Conservation (phyloP, 139 green algal species). For the Chlamydomonas incerta region DNA sequence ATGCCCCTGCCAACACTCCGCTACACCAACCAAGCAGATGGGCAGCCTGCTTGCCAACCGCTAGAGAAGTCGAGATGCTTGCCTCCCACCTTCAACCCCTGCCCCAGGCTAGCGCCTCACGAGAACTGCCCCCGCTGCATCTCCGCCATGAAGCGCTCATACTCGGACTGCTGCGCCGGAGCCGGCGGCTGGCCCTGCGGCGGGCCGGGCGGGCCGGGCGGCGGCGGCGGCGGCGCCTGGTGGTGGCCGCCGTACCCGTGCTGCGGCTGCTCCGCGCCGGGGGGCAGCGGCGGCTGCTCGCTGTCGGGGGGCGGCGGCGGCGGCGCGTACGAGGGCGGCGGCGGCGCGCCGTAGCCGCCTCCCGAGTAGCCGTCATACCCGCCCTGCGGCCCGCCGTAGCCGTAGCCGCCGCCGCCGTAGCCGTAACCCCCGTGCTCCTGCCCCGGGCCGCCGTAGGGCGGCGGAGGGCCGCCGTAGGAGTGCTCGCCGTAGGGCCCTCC, state of each 20-base stretch:
- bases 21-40: no score
- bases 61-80: no score
- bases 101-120: no score
- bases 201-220: background rate
- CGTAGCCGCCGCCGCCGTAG: background rate
- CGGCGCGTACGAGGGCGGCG: background rate
- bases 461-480: background rate
- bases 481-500: background rate
- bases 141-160: slow-evolving; percentile 50
- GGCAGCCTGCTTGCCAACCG: no score
- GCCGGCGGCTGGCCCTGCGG: background rate
- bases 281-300: background rate
- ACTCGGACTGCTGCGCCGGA: slow-evolving; percentile 20
- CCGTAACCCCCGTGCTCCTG: slow-evolving; percentile 1
- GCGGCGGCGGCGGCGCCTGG: background rate
- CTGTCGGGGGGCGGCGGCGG: background rate
- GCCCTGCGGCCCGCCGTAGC: background rate
- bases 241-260: slow-evolving; percentile 18
- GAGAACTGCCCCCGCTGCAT: slow-evolving; percentile 26
- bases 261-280: background rate
- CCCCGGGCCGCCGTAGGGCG: background rate
- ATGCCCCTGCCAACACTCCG: no score
- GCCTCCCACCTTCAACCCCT: no score
- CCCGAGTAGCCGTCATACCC: slow-evolving; percentile 7
- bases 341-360: background rate